phyloP scores from a whole-genome alignment of 176 grass and related monocot species.

The Cenchrus americanus region DNA sequence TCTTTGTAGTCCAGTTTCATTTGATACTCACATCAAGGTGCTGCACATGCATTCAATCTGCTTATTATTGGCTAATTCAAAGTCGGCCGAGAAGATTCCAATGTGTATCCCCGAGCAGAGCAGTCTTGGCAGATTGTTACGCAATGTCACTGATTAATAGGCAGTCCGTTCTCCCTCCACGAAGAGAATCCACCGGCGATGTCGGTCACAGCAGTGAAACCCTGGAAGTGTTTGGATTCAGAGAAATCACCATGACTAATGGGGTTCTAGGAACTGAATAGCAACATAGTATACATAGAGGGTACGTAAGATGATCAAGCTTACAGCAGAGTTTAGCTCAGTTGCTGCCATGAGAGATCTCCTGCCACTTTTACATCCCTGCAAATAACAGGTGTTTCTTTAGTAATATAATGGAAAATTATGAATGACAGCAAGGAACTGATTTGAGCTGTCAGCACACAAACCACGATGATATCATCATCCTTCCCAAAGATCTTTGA shows the following conservation, averaged over 20 bases:
- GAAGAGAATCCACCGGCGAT: slow-evolving; percentile 54
- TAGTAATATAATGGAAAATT: not conserved
- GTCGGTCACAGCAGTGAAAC: slow-evolving; percentile 67
- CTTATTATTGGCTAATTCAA: not conserved
- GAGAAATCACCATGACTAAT: not conserved
- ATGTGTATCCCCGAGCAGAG: not conserved
- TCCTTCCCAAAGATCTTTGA: slow-evolving; percentile 51
- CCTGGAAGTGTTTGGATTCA: slow-evolving; percentile 39
- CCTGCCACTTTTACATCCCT: slow-evolving; percentile 88
- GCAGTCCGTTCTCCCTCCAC: slow-evolving; percentile 58
- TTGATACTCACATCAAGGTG: not conserved
- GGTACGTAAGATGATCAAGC: not conserved
- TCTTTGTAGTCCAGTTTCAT: not conserved
- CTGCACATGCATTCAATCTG: not conserved
- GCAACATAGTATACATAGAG: not conserved
- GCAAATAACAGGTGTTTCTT: slow-evolving; percentile 5
- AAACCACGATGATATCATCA: slow-evolving; percentile 69
- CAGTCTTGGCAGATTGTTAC: not conserved
- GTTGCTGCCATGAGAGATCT: slow-evolving; percentile 78
- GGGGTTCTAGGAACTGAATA: not conserved
- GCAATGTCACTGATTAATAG: slow-evolving; percentile 39
- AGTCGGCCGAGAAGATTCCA: not conserved
- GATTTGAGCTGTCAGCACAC: not conserved
- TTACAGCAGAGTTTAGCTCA: slow-evolving; percentile 75
- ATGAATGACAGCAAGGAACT: not conserved